Conservation (phyloP, 2,329 filamentous ascomycete species). For the Penicillium freii region DNA sequence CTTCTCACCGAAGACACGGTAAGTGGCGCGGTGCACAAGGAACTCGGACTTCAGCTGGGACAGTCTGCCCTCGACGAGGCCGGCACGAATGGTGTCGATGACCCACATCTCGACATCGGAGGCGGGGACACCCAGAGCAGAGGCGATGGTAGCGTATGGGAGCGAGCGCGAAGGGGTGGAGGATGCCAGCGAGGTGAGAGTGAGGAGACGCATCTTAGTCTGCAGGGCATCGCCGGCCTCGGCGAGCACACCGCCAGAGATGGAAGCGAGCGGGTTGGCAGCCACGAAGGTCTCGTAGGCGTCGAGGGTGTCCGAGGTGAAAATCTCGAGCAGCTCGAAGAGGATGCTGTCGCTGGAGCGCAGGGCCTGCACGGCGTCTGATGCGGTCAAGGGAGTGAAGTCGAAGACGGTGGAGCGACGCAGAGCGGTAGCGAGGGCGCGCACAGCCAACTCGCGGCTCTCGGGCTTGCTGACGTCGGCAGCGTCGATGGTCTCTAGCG, state of each 20-base stretch:
- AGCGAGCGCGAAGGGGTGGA: slow-evolving; percentile 81
- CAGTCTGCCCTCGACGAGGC: slow-evolving; percentile 93
- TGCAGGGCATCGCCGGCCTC: slow-evolving; percentile 73
- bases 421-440: slow-evolving; percentile 66
- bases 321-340: slow-evolving; percentile 91
- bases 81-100: slow-evolving; percentile 94
- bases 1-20: slow-evolving; percentile 95
- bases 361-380: slow-evolving; percentile 80
- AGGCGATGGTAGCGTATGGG: slow-evolving; percentile 79
- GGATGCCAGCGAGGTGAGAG: slow-evolving; percentile 84
- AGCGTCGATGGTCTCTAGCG: slow-evolving; percentile 71
- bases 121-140: slow-evolving; percentile 75
- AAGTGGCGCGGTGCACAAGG: slow-evolving; percentile 91
- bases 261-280: slow-evolving; percentile 47
- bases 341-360: slow-evolving; percentile 79
- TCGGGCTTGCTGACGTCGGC: slow-evolving; percentile 56
- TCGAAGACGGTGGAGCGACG: slow-evolving; percentile 66
- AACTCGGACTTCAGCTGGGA: slow-evolving; percentile 91
- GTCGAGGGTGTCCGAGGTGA: slow-evolving; percentile 89
- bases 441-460: slow-evolving; percentile 59
- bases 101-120: slow-evolving; percentile 97
- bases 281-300: slow-evolving; percentile 95
- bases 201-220: slow-evolving; percentile 95
- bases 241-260: slow-evolving; percentile 82
- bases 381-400: slow-evolving; percentile 68